Conservation (phyloP, 1,284 basidiomycete species). For the Ustilago vetiveriae region DNA sequence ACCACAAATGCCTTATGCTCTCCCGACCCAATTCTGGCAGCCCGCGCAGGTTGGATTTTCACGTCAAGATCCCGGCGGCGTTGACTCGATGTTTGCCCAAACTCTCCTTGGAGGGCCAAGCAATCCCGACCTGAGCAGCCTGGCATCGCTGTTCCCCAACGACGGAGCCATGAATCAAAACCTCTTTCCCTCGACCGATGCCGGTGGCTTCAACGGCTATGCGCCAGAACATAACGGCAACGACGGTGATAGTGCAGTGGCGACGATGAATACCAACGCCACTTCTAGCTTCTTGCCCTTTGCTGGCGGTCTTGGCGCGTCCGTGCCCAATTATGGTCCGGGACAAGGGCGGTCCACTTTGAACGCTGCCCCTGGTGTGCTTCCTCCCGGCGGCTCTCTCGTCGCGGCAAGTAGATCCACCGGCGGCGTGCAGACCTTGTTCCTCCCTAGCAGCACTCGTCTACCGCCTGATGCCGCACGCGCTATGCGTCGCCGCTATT, state of each 20-base stretch:
- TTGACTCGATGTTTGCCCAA: conserved; percentile 38
- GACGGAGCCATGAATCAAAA: conserved; percentile 13
- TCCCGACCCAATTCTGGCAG: conserved; percentile 28
- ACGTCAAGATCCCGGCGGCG: conserved; percentile 5
- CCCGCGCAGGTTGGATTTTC: conserved; percentile 1
- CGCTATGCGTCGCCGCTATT: conserved; percentile 10
- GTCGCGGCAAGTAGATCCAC: background rate
- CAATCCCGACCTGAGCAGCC: conserved; percentile 12
- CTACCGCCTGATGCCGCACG: conserved; percentile 4
- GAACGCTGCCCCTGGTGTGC: no score
- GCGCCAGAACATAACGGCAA: background rate
- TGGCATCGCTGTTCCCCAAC: conserved; percentile 20
- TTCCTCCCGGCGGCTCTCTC: background rate
- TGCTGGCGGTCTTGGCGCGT: background rate
- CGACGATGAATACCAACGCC: background rate
- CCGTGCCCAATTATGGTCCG: background rate
- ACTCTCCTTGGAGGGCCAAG: conserved; percentile 36
- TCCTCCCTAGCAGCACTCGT: conserved; percentile 1
- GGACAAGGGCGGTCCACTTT: no score
- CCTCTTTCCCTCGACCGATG: conserved; percentile 8
- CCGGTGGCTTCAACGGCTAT: conserved; percentile 7
- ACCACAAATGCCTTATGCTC: conserved; percentile 7
- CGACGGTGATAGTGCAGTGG: background rate
- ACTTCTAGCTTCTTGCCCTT: background rate
- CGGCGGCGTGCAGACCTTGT: conserved; percentile 3